Evolutionary conservation across 352 stramenopile species (phyloP).

Genomic region (Globisporangium abappressorium): DNA sequence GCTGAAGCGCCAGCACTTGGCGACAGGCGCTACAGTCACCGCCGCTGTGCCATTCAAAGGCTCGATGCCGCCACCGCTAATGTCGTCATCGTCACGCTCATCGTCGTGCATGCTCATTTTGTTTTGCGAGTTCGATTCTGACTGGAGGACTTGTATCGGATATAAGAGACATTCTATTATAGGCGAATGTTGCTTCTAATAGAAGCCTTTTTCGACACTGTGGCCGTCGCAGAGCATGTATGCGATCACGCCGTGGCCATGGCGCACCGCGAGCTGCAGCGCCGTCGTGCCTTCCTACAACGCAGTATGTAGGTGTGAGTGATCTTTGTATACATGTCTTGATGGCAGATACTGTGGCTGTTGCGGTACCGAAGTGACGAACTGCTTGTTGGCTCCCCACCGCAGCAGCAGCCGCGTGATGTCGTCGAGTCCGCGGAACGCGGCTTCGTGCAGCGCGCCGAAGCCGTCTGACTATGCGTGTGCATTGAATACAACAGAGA

Average conservation of each 20-base stretch:
- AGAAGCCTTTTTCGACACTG: constrained; percentile 51
- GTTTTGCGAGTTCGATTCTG: background rate
- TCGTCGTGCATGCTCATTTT: background rate
- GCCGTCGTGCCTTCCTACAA: constrained; percentile 60
- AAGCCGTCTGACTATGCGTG: constrained; percentile 57
- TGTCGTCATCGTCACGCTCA: background rate
- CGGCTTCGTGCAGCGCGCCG: constrained; percentile 63
- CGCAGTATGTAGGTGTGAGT: background rate
- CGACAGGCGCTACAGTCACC: background rate
- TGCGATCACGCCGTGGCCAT: constrained; percentile 56
- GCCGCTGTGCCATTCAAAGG: background rate
- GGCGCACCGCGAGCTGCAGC: constrained; percentile 60
- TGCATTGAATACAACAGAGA: too few species aligned
- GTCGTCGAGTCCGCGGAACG: constrained; percentile 59
- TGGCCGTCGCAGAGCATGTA: constrained; percentile 64
- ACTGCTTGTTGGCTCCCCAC: constrained; percentile 50
- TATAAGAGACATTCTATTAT: constrained; percentile 1
- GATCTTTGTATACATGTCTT: too few species aligned
- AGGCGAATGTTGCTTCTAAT: constrained; percentile 23
- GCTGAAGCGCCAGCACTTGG: constrained; percentile 46
- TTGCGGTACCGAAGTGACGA: constrained; percentile 42
- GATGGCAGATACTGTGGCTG: too few species aligned
- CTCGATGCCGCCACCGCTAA: background rate
- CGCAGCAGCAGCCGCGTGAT: constrained; percentile 55
- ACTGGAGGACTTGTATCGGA: background rate